Evolutionary conservation across 176 grass and related monocot genomes (phyloP).

Genomic region (Oryza brachyantha): DNA sequence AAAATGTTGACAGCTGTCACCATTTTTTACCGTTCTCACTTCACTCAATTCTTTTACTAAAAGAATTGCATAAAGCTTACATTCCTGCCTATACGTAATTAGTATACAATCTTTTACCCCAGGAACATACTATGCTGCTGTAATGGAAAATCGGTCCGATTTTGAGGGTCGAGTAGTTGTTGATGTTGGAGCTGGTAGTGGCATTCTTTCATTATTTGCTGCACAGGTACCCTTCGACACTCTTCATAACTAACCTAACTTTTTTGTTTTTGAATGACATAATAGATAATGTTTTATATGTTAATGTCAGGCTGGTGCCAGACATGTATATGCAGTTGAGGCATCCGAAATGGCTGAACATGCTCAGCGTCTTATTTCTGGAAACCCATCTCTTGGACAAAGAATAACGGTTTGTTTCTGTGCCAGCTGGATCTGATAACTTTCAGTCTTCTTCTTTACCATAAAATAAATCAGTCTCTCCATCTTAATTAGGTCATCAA

Average conservation of each 20-base stretch:
- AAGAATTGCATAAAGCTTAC: slow-evolving; percentile 1
- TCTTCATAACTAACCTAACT: slow-evolving; percentile 13
- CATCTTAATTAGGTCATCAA: slow-evolving; percentile 66
- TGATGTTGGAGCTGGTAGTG: slow-evolving; percentile 99
- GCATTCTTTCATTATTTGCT: slow-evolving; percentile 99
- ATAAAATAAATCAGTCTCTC: background rate
- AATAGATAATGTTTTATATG: slow-evolving; percentile 12
- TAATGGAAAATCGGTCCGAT: slow-evolving; percentile 85
- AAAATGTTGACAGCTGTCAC: background rate
- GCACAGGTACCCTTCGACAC: slow-evolving; percentile 60
- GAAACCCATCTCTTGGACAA: slow-evolving; percentile 82
- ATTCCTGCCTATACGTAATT: slow-evolving; percentile 16
- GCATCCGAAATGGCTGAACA: slow-evolving; percentile 99
- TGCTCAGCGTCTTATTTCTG: slow-evolving; percentile 78
- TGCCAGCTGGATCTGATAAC: slow-evolving; percentile 31
- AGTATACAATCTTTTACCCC: slow-evolving; percentile 13
- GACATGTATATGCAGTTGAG: slow-evolving; percentile 96
- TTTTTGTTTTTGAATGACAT: background rate
- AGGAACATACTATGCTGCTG: slow-evolving; percentile 99
- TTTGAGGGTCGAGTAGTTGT: slow-evolving; percentile 92
- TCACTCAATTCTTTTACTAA: slow-evolving; percentile 5
- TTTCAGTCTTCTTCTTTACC: background rate
- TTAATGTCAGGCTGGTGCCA: slow-evolving; percentile 89
- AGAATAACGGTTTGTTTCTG: slow-evolving; percentile 85
- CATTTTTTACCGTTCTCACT: slow-evolving; percentile 3